Percentiles rank a stretch among this genome's conserved stretches.
These are phyloP conservation scores for Arabidopsis arenosa DNA, from an alignment of 345 rosid species.

Conservation along the genomic window DNA sequence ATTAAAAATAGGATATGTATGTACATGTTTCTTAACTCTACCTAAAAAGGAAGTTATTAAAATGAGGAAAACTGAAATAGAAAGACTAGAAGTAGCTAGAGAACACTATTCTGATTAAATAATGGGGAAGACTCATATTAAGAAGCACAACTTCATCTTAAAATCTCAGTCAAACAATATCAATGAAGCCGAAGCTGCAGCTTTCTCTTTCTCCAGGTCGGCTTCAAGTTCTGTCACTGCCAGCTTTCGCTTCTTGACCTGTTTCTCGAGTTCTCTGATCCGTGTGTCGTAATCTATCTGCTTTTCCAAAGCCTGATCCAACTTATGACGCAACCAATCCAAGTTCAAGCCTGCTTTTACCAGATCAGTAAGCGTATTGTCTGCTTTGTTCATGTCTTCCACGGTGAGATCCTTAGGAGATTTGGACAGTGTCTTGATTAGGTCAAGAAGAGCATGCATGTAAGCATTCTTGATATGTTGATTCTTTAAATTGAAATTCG, in stretches of 20 bases:
- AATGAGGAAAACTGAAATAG: neutral
- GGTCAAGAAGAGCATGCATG: neutral
- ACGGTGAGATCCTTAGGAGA: neutral
- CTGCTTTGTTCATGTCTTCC: neutral
- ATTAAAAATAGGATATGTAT: neutral
- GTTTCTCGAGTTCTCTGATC: neutral
- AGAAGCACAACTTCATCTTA: too few relatives aligned
- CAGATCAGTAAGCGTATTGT: conserved; percentile 1
- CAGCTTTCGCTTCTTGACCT: neutral
- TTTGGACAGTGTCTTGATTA: neutral
- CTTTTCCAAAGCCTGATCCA: conserved; percentile 16
- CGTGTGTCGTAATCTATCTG: neutral
- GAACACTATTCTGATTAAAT: neutral
- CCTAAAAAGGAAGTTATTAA: neutral
- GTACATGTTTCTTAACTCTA: neutral
- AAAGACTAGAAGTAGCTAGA: neutral
- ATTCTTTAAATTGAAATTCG: neutral
- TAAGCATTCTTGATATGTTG: neutral
- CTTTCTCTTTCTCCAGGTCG: conserved; percentile 25
- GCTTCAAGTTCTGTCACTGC: neutral
- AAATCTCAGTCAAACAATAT: neutral
- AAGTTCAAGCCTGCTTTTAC: conserved; percentile 6
- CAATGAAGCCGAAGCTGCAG: neutral
- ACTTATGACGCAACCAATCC: conserved; percentile 21
- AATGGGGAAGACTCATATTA: neutral